A percentile compares a stretch with the other conserved stretches of the same genome.
These are phyloP conservation scores for Cucurbita pepo DNA, from an alignment of 306 rosid genomes.

Conservation along the genomic window DNA sequence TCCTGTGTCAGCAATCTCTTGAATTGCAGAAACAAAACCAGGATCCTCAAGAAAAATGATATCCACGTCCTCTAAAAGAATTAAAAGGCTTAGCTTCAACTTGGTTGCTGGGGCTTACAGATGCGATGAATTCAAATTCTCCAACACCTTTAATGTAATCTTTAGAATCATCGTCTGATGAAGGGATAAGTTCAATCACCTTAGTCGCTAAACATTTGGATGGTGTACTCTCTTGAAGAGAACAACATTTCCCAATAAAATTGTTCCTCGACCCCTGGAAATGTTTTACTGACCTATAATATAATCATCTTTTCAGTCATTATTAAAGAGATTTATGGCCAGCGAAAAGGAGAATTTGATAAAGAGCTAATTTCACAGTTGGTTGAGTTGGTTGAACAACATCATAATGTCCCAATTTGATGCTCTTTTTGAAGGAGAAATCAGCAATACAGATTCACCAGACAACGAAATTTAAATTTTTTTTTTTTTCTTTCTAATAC, in stretches of 20 bases:
- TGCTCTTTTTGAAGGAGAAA: background rate
- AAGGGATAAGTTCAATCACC: conserved; percentile 24
- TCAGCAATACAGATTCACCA: background rate
- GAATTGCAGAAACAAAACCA: conserved; percentile 66
- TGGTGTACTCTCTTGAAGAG: conserved; percentile 19
- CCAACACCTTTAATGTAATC: conserved; percentile 10
- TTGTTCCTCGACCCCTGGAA: conserved; percentile 12
- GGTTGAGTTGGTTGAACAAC: background rate
- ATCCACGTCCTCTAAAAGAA: conserved; percentile 84
- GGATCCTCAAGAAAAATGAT: conserved; percentile 68
- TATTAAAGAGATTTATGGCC: background rate
- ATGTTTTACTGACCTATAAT: conserved; percentile 31
- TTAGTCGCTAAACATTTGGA: conserved; percentile 21
- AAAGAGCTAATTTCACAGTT: background rate
- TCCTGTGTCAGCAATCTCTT: conserved; percentile 56
- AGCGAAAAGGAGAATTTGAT: background rate
- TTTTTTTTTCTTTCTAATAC: too few relatives aligned
- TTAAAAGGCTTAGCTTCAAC: conserved; percentile 33
- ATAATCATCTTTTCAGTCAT: background rate
- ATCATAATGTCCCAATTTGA: background rate
- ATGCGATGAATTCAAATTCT: conserved; percentile 13
- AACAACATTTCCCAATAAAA: background rate
- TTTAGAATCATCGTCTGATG: conserved; percentile 31
- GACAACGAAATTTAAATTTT: too few relatives aligned
- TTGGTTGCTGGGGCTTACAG: conserved; percentile 8